These are phyloP conservation scores for Emergomyces orientalis DNA, from an alignment of 2,329 filamentous ascomycete species.

Conservation along the genomic window DNA sequence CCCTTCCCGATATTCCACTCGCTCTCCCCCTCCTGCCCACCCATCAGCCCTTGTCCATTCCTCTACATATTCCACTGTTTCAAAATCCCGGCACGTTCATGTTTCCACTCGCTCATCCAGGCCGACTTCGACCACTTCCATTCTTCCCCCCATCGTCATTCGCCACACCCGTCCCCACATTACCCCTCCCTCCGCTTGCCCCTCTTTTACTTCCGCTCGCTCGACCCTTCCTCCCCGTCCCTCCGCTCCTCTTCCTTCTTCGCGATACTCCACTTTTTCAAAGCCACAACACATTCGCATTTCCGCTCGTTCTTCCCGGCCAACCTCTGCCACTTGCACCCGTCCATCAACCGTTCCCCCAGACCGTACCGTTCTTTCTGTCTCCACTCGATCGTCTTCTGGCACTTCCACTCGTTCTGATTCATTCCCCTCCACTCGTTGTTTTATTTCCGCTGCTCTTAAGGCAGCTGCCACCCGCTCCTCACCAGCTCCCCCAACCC, in stretches of 20 bases:
- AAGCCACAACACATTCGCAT: background rate
- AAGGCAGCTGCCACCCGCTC: background rate
- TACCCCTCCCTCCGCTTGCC: too few species aligned
- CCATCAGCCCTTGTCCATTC: slow-evolving; percentile 1
- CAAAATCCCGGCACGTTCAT: background rate
- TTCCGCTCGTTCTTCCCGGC: background rate
- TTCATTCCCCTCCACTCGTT: slow-evolving; percentile 8
- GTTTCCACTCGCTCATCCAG: background rate
- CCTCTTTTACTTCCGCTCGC: too few species aligned
- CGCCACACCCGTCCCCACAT: too few species aligned
- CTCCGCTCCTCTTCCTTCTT: background rate
- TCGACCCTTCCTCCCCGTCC: slow-evolving; percentile 8
- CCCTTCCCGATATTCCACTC: slow-evolving; percentile 6
- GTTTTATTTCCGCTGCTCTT: slow-evolving; percentile 11
- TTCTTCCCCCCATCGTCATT: too few species aligned
- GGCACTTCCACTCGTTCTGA: slow-evolving; percentile 11
- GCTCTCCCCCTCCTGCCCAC: slow-evolving; percentile 10
- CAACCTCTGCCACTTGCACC: background rate
- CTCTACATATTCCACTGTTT: slow-evolving; percentile 2
- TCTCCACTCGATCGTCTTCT: slow-evolving; percentile 5
- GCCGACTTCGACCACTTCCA: slow-evolving; percentile 3
- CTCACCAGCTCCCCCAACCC: slow-evolving; percentile 6
- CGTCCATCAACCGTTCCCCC: slow-evolving; percentile 6
- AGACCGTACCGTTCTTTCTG: background rate
- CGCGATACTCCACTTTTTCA: background rate